Percentiles rank a stretch among this genome's conserved stretches.
These are phyloP conservation scores for Colletotrichum lupini DNA, from an alignment of 2,329 filamentous ascomycete genomes.

Conservation along the genomic window DNA sequence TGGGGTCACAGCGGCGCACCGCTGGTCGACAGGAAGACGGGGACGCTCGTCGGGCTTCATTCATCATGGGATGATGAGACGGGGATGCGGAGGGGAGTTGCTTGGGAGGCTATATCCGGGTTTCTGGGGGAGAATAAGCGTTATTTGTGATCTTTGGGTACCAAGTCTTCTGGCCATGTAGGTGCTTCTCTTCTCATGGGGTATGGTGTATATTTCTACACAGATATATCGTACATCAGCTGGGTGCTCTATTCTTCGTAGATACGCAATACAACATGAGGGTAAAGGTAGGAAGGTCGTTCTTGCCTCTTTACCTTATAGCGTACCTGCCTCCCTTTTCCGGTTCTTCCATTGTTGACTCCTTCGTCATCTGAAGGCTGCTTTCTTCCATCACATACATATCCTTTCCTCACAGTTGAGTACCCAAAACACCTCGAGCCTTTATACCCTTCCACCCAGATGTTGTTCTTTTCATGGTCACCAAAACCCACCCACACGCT, in stretches of 20 bases:
- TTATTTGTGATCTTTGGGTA: background rate
- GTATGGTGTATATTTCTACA: too few species aligned
- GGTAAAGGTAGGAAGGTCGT: too few species aligned
- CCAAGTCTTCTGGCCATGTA: background rate
- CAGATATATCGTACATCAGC: too few species aligned
- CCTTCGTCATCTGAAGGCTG: background rate
- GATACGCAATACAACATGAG: background rate
- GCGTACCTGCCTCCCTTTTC: background rate
- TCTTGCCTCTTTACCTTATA: background rate
- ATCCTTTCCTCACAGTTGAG: background rate
- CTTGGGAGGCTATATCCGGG: constrained; percentile 53
- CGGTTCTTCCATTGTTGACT: background rate
- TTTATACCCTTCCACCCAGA: background rate
- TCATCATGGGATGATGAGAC: constrained; percentile 65
- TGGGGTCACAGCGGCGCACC: constrained; percentile 67
- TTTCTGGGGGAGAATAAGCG: constrained; percentile 45
- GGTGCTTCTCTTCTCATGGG: background rate
- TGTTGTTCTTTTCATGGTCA: background rate
- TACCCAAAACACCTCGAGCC: background rate
- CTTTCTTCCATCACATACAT: background rate
- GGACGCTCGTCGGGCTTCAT: constrained; percentile 60
- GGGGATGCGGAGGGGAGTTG: constrained; percentile 60
- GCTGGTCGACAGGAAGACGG: constrained; percentile 51
- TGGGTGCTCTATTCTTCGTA: background rate
- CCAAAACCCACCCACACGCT: background rate